These are phyloP conservation scores for Colletotrichum musae DNA, from an alignment of 2,329 filamentous ascomycete species.

Conservation along the genomic window DNA sequence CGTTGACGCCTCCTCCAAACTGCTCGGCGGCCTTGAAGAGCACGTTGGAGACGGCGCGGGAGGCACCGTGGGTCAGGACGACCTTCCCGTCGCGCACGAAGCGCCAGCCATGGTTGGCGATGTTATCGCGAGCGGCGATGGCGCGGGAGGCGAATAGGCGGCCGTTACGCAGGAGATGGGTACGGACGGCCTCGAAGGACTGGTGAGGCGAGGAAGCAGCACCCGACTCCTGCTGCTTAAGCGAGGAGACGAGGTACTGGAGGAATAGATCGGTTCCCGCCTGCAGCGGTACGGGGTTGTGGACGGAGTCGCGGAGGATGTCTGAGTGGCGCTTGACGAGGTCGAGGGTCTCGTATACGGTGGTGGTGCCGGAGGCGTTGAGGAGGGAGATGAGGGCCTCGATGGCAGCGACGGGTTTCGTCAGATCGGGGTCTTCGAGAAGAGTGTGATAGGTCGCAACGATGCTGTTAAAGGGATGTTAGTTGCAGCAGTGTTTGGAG, in stretches of 20 bases:
- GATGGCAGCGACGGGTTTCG: slow-evolving; percentile 96
- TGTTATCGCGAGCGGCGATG: slow-evolving; percentile 86
- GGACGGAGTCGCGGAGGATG: slow-evolving; percentile 82
- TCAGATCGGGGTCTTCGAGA: slow-evolving; percentile 83
- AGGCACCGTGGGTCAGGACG: slow-evolving; percentile 93
- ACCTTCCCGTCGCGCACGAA: slow-evolving; percentile 85
- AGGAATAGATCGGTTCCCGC: slow-evolving; percentile 97
- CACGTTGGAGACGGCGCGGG: slow-evolving; percentile 84
- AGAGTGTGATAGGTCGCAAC: slow-evolving; percentile 69
- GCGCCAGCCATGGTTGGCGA: slow-evolving; percentile 83
- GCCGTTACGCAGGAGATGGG: slow-evolving; percentile 88
- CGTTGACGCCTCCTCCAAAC: slow-evolving; percentile 68
- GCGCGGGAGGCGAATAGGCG: slow-evolving; percentile 89
- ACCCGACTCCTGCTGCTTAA: slow-evolving; percentile 67
- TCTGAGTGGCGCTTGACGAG: slow-evolving; percentile 83
- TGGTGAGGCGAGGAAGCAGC: slow-evolving; percentile 46
- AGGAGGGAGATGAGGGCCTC: slow-evolving; percentile 92
- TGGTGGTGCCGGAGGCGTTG: slow-evolving; percentile 82
- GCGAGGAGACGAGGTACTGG: slow-evolving; percentile 87
- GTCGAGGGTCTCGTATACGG: slow-evolving; percentile 94
- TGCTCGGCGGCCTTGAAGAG: slow-evolving; percentile 79
- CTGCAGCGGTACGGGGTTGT: slow-evolving; percentile 91
- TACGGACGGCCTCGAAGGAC: slow-evolving; percentile 84
- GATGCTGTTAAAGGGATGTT: slow-evolving; percentile 58
- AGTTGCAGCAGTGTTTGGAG: slow-evolving; percentile 1